Evolutionary conservation across 768 basidiomycete species (phyloP).

Genomic region (Tulasnella sp.): DNA sequence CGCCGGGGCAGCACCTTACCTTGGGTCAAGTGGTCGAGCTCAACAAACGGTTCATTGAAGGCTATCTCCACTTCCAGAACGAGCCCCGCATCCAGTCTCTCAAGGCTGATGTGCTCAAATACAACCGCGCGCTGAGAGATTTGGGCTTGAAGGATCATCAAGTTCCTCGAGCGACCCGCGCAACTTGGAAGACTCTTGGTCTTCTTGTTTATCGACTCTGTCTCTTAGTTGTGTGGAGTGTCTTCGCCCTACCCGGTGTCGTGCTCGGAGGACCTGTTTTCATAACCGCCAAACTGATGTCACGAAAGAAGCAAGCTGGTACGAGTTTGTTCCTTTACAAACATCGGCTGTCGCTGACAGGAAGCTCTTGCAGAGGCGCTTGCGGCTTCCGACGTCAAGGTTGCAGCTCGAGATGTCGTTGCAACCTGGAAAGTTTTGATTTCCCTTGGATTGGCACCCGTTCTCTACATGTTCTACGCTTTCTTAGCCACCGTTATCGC

Average conservation of each 20-base stretch:
- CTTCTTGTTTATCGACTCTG: constrained; percentile 77
- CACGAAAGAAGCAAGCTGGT: constrained; percentile 75
- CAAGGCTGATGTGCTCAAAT: constrained; percentile 74
- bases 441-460: constrained; percentile 82
- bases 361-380: constrained; percentile 67
- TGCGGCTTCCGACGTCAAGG: constrained; percentile 90
- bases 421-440: constrained; percentile 98
- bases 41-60: constrained; percentile 87
- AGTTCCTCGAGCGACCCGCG: constrained; percentile 80
- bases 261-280: constrained; percentile 92
- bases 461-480: constrained; percentile 81
- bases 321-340: not conserved
- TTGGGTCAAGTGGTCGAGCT: constrained; percentile 94
- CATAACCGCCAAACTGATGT: constrained; percentile 81
- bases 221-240: constrained; percentile 74
- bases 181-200: constrained; percentile 80
- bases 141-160: constrained; percentile 93
- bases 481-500: constrained; percentile 70
- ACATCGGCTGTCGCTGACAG: not conserved
- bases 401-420: constrained; percentile 93
- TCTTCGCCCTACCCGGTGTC: constrained; percentile 84
- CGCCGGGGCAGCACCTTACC: constrained; percentile 89
- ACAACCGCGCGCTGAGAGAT: constrained; percentile 83
- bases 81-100: constrained; percentile 84
- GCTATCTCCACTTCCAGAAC: constrained; percentile 88